Evolutionary conservation across 2,329 filamentous ascomycete genomes (phyloP).

Genomic region (Chrysoporthe puriensis): DNA sequence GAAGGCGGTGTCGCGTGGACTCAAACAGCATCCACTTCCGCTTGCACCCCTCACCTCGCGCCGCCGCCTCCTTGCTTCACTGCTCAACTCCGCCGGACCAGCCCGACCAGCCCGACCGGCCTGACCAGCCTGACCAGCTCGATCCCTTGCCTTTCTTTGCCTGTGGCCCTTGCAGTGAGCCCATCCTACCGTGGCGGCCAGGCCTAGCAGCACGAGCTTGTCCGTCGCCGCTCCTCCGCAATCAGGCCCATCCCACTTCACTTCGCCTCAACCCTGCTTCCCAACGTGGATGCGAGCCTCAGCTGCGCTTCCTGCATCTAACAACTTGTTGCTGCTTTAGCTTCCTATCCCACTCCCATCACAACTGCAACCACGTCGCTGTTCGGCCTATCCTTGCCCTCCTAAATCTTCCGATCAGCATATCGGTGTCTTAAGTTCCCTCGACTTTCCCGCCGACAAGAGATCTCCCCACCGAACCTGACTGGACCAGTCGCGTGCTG

Average conservation of each 20-base stretch:
- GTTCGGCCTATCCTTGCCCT: constrained; percentile 16
- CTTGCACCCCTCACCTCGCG: constrained; percentile 10
- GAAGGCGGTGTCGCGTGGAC: constrained; percentile 25
- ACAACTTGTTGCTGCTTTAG: constrained; percentile 26
- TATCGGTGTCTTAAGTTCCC: constrained; percentile 17
- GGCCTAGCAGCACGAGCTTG: constrained; percentile 26
- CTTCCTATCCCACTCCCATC: constrained; percentile 19
- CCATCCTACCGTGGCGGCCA: constrained; percentile 23
- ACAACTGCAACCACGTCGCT: neutral
- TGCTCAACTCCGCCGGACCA: constrained; percentile 12
- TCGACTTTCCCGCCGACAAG: constrained; percentile 18
- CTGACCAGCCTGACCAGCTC: constrained; percentile 8
- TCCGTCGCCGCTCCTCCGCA: constrained; percentile 21
- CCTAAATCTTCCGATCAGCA: constrained; percentile 20
- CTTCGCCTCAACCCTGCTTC: constrained; percentile 9
- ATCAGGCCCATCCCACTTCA: constrained; percentile 8
- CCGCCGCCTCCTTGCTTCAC: neutral
- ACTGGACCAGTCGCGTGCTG: constrained; percentile 16
- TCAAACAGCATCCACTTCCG: constrained; percentile 6
- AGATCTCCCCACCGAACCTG: constrained; percentile 16
- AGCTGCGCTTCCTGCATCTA: constrained; percentile 14
- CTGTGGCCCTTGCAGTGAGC: neutral
- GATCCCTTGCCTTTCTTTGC: constrained; percentile 8
- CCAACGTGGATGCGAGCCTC: constrained; percentile 20
- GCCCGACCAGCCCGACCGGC: constrained; percentile 8